Evolutionary conservation across 2,329 filamentous ascomycete species (phyloP), one percentile per base, ranked within the genome.

Genomic region (Stachybotrys chartarum): DNA sequence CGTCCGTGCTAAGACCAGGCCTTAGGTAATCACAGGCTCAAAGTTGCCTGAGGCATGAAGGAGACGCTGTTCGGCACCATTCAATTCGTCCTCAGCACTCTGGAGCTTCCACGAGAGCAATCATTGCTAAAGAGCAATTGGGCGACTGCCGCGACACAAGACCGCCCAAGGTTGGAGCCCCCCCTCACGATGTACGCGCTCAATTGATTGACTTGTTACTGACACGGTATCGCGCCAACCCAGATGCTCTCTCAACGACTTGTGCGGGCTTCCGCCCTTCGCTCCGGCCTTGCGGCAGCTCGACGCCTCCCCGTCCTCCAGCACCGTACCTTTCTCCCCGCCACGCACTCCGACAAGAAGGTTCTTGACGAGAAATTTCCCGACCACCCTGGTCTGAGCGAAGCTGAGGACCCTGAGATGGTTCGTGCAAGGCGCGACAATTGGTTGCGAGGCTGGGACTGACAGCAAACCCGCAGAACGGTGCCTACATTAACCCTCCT

Each of bases 401-500:
- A 87, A 32, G 77, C 81, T 53, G 80, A 87, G 67, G 85, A 88
- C 63, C 87, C 87, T 24, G 77, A 74, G 60, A 84, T 85, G 84
- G 85, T 87, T 64, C 71, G 81, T 76, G 42, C 39, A 50, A 49
- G 18, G 35, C 50, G 10, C 49, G 3, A 44, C 31, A 51, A 50
- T 57, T 44, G 53, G 30, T 51, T 50, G 53, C 51, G 50, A 39
- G 54, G 8, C 14, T 42, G 5, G 45, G 55, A 58, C 63, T 67
- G 58, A 67, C 62, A 60, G 52, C 65, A 57, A 61, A 10, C 35
- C 61, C 59, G 57, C 70, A 92, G 88, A 95, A 92, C 73, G 90
- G 90, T 68, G 88, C 87, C 72, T 94, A 91, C 72, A 81, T 89
- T 68, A 91, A 92, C 75, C 88, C 90, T 56, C 84, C 85, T 14